These are phyloP conservation scores for Dichomitus squalens DNA, from an alignment of 1,284 basidiomycete species.

Conservation along the genomic window DNA sequence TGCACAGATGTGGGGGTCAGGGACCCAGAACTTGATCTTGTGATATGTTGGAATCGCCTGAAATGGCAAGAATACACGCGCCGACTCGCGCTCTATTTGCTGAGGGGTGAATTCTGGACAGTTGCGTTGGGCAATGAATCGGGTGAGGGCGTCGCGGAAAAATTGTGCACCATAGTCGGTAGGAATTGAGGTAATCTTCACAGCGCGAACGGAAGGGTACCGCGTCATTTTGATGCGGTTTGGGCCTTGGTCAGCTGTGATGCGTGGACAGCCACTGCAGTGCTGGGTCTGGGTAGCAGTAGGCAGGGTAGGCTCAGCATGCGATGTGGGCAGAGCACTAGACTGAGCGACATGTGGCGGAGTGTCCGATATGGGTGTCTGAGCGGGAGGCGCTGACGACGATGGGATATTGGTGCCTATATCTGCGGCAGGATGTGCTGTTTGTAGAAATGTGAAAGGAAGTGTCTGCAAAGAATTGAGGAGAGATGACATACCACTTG, in stretches of 20 bases:
- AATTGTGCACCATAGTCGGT: constrained; percentile 28
- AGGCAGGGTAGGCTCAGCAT: too few relatives aligned
- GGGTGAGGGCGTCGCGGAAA: constrained; percentile 33
- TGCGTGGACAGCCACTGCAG: too few relatives aligned
- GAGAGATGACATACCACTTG: not conserved
- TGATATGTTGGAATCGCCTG: constrained; percentile 13
- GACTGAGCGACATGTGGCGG: too few relatives aligned
- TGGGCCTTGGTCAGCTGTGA: too few relatives aligned
- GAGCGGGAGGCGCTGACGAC: too few relatives aligned
- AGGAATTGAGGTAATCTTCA: not conserved
- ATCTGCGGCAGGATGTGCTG: too few relatives aligned
- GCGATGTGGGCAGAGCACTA: too few relatives aligned
- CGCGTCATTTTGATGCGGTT: too few relatives aligned
- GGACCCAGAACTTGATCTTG: constrained; percentile 16
- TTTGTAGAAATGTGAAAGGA: not conserved
- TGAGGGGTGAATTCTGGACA: constrained; percentile 3
- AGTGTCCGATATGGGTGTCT: not conserved
- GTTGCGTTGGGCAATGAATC: constrained; percentile 24
- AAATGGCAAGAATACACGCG: constrained; percentile 3
- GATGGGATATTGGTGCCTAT: too few relatives aligned
- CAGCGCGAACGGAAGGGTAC: not conserved
- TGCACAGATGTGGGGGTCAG: not conserved
- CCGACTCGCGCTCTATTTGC: not conserved
- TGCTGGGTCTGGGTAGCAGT: too few relatives aligned
- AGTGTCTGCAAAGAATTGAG: too few relatives aligned